Evolutionary conservation across 305 asterid genomes (phyloP).

Genomic region (Coffea humblotiana): DNA sequence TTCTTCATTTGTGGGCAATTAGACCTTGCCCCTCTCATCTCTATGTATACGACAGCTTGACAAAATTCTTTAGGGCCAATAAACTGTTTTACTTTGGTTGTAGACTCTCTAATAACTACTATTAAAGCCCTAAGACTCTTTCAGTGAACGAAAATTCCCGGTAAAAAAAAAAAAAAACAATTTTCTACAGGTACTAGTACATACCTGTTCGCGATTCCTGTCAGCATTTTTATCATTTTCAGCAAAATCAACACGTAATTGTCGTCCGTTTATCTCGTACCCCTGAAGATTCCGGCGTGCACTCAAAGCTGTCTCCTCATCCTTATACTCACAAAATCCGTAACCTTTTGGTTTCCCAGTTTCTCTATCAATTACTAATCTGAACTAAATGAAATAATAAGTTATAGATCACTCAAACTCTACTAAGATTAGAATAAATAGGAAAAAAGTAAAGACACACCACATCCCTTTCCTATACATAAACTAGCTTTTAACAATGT

Average conservation of each 20-base stretch:
- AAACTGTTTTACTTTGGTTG: background rate
- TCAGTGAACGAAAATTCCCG: background rate
- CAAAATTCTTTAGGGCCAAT: background rate
- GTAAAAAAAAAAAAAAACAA: background rate
- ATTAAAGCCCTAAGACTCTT: background rate
- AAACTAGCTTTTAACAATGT: background rate
- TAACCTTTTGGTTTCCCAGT: conserved; percentile 96
- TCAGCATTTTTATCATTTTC: conserved; percentile 87
- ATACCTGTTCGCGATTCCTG: conserved; percentile 74
- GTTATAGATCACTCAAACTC: background rate
- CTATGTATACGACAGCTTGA: background rate
- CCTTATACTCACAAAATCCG: conserved; percentile 98
- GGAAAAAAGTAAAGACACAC: background rate
- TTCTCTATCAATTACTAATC: conserved; percentile 92
- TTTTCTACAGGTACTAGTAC: conserved; percentile 4
- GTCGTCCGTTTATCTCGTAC: conserved; percentile 86
- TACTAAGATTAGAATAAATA: background rate
- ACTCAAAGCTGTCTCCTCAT: conserved; percentile 95
- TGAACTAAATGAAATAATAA: conserved; percentile 23
- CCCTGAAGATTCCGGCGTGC: conserved; percentile 96
- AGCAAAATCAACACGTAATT: conserved; percentile 90
- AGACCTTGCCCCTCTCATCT: background rate
- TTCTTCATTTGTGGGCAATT: background rate
- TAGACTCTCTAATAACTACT: background rate
- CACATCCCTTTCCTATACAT: background rate